Percentiles rank a stretch among this genome's conserved stretches.
Conservation (phyloP, 306 rosid species). For the Hippophae tibetana region DNA sequence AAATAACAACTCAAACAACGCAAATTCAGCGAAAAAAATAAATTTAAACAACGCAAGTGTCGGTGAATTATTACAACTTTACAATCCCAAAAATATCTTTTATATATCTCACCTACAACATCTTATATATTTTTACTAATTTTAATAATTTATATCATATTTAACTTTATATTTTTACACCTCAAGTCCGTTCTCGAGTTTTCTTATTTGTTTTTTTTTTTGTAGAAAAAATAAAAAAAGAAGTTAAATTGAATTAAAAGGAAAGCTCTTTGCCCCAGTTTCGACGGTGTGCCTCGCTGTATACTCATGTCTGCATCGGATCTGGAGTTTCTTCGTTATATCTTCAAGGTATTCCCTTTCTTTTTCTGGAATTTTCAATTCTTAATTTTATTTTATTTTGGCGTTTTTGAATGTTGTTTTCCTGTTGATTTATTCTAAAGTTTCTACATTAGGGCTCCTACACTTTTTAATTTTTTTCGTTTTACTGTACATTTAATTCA, state of each 20-base stretch:
- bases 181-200: too few relatives aligned
- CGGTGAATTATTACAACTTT: too few relatives aligned
- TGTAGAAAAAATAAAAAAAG: background rate
- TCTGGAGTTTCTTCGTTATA: slow-evolving; percentile 49
- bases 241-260: background rate
- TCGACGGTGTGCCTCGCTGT: slow-evolving; percentile 22
- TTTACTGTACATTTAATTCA: background rate
- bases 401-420: slow-evolving; percentile 4
- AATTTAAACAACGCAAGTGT: too few relatives aligned
- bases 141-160: too few relatives aligned
- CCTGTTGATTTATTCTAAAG: slow-evolving; percentile 12
- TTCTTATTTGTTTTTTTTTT: background rate
- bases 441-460: background rate
- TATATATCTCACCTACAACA: too few relatives aligned
- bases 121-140: too few relatives aligned
- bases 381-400: slow-evolving; percentile 10
- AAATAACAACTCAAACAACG: too few relatives aligned
- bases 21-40: too few relatives aligned
- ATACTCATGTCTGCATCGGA: slow-evolving; percentile 38
- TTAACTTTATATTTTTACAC: too few relatives aligned
- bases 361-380: background rate
- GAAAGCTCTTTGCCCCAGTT: slow-evolving; percentile 9
- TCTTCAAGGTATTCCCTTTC: slow-evolving; percentile 23
- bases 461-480: background rate
- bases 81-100: too few relatives aligned